Conservation (phyloP, 352 stramenopile genomes). For the Phytophthora ramorum region DNA sequence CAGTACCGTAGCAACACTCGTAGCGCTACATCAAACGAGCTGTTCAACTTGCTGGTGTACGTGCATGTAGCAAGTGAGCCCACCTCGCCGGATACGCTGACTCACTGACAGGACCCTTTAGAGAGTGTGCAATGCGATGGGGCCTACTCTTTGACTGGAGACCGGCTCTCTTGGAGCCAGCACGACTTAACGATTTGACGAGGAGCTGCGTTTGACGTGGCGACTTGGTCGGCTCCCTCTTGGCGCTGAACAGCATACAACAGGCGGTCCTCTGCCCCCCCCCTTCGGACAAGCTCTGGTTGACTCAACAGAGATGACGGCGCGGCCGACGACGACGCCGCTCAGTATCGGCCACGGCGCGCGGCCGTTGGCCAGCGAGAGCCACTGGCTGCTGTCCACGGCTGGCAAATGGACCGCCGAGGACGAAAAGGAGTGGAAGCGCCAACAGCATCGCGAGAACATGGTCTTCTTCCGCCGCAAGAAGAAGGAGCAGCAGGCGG, state of each 20-base stretch:
- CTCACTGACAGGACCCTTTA: too few relatives aligned
- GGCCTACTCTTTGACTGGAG: background rate
- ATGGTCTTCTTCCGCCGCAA: slow-evolving; percentile 61
- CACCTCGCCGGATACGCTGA: too few relatives aligned
- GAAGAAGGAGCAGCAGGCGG: slow-evolving; percentile 55
- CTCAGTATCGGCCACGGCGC: slow-evolving; percentile 31
- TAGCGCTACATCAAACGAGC: too few relatives aligned
- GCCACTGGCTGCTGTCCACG: slow-evolving; percentile 53
- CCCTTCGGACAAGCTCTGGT: too few relatives aligned
- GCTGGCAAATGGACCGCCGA: slow-evolving; percentile 53
- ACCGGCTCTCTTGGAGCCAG: slow-evolving; percentile 4
- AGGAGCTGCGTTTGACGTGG: background rate
- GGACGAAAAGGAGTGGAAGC: slow-evolving; percentile 60
- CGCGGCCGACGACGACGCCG: slow-evolving; percentile 17
- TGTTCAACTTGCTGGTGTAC: too few relatives aligned
- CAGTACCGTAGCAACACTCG: too few relatives aligned
- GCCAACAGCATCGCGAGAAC: slow-evolving; percentile 56
- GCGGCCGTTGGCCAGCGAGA: slow-evolving; percentile 40
- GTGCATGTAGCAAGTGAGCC: too few relatives aligned
- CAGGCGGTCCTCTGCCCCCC: background rate
- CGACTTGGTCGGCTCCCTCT: too few relatives aligned
- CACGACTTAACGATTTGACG: background rate
- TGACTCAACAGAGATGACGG: slow-evolving; percentile 12
- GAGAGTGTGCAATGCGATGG: too few relatives aligned
- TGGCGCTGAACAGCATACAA: slow-evolving; percentile 29